phyloP scores from a whole-genome alignment of 108 stramenopile genomes.

The Pseudonitzschia multiseries region DNA sequence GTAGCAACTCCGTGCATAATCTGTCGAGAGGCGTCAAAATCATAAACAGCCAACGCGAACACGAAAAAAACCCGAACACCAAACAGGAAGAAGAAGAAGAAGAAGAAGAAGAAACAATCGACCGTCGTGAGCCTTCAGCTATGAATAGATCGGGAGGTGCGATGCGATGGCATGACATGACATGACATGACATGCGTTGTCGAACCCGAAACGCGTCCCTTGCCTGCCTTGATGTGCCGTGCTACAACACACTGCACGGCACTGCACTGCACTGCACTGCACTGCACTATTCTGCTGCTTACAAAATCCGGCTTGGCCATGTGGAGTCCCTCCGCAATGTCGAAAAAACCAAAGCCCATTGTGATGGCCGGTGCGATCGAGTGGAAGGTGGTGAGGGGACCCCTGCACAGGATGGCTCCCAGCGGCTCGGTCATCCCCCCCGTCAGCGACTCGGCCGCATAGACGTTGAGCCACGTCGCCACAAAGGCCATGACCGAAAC shows the following conservation, averaged over 20 bases:
- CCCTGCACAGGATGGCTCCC: conserved; percentile 39
- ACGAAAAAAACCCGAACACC: neutral
- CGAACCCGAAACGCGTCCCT: neutral
- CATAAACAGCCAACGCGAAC: neutral
- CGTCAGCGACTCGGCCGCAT: conserved; percentile 40
- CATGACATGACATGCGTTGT: too few relatives aligned
- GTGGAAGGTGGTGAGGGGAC: conserved; percentile 61
- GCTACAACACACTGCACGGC: neutral
- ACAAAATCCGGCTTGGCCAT: conserved; percentile 53
- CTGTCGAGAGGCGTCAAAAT: neutral
- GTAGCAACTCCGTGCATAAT: conserved; percentile 56
- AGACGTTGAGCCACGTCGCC: conserved; percentile 42
- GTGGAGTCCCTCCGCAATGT: conserved; percentile 49
- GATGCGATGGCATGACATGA: too few relatives aligned
- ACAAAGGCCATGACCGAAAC: conserved; percentile 36
- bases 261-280: neutral
- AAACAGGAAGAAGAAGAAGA: neutral
- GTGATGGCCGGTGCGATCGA: conserved; percentile 66
- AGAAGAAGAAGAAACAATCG: neutral
- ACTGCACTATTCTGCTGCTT: neutral
- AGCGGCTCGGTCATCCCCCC: conserved; percentile 57
- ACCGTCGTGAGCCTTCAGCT: too few relatives aligned
- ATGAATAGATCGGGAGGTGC: too few relatives aligned
- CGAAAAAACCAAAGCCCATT: conserved; percentile 59
- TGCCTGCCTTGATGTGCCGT: neutral